These are phyloP conservation scores for Setaria viridis DNA, from an alignment of 202 grass and related monocot genomes.

Conservation along the genomic window DNA sequence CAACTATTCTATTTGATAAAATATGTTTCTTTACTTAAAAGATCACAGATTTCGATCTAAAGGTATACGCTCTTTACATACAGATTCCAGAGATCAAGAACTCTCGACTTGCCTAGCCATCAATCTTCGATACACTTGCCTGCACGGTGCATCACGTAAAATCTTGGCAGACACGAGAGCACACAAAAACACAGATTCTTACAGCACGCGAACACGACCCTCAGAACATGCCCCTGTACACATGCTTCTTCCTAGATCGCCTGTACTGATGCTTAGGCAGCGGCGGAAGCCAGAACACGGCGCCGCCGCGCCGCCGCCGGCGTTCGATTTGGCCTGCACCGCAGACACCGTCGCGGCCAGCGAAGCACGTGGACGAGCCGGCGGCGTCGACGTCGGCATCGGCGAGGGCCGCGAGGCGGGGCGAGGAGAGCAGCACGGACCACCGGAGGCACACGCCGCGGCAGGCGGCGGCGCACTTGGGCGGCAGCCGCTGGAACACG, in stretches of 20 bases:
- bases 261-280: constrained; percentile 2
- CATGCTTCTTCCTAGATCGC: neutral
- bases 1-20: too few species aligned
- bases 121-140: too few species aligned
- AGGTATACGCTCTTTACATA: too few species aligned
- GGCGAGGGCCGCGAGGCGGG: neutral
- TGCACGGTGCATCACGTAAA: too few species aligned
- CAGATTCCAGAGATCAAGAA: too few species aligned
- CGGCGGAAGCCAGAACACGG: neutral
- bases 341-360: neutral
- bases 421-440: constrained; percentile 3
- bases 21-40: too few species aligned
- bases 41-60: too few species aligned
- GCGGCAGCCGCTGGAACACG: neutral
- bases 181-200: too few species aligned
- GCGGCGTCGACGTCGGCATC: neutral
- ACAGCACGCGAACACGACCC: neutral
- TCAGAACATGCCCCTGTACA: constrained; percentile 7
- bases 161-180: too few species aligned
- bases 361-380: neutral
- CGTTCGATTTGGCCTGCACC: neutral
- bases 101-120: too few species aligned
- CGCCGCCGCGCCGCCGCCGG: neutral
- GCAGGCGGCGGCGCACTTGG: neutral
- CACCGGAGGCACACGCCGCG: constrained; percentile 16